Percentiles rank a stretch among this genome's conserved stretches.
Evolutionary conservation across 1,284 basidiomycete species (phyloP).

Genomic region (Heterobasidion parviporum): DNA sequence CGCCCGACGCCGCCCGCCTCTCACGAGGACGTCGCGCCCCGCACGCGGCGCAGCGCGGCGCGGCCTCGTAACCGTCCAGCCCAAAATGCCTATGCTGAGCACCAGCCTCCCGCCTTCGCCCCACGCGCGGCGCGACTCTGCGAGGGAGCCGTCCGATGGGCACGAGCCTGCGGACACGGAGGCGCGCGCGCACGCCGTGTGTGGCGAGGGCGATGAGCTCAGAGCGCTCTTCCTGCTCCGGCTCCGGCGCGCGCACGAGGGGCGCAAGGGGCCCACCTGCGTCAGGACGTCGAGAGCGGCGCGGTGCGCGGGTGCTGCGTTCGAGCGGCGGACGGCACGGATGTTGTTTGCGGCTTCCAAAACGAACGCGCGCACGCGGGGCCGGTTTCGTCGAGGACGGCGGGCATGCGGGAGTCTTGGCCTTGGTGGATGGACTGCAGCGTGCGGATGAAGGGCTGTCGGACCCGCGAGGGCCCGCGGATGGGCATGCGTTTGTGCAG

Average conservation of each 20-base stretch:
- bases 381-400: slow-evolving; percentile 2
- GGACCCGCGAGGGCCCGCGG: slow-evolving; percentile 62
- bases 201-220: slow-evolving; percentile 63
- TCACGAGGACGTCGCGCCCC: slow-evolving; percentile 81
- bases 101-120: slow-evolving; percentile 56
- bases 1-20: slow-evolving; percentile 24
- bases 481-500: neutral
- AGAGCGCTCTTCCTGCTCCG: slow-evolving; percentile 9
- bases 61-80: slow-evolving; percentile 91
- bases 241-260: slow-evolving; percentile 27
- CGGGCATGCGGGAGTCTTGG: slow-evolving; percentile 82
- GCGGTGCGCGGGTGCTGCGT: slow-evolving; percentile 40
- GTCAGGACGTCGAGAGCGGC: slow-evolving; percentile 75
- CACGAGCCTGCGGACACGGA: slow-evolving; percentile 86
- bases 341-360: slow-evolving; percentile 79
- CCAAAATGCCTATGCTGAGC: slow-evolving; percentile 87
- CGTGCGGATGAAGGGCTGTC: slow-evolving; percentile 97
- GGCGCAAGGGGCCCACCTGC: slow-evolving; percentile 83
- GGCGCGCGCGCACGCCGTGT: slow-evolving; percentile 74
- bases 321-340: slow-evolving; percentile 75
- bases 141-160: slow-evolving; percentile 79
- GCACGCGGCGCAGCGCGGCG: slow-evolving; percentile 67
- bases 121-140: slow-evolving; percentile 48
- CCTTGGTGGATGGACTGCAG: slow-evolving; percentile 96
- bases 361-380: too few relatives aligned